These are phyloP conservation scores for Cystobasidium pallidum DNA, from an alignment of 1,284 basidiomycete genomes.

Conservation along the genomic window DNA sequence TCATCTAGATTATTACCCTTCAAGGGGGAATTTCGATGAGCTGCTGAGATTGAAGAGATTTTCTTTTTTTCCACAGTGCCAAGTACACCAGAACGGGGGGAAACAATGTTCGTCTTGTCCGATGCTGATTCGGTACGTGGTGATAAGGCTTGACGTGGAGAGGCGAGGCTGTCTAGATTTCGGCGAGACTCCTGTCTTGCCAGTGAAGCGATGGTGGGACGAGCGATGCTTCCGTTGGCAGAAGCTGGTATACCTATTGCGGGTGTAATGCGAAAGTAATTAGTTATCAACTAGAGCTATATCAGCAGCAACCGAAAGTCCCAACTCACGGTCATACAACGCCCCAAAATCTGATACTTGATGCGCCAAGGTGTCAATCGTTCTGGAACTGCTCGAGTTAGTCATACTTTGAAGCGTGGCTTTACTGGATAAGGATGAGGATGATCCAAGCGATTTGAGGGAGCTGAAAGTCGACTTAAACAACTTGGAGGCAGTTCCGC, in stretches of 20 bases:
- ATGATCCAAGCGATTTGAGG: slow-evolving; percentile 27
- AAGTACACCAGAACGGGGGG: neutral
- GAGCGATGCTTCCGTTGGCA: neutral
- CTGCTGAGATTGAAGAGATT: slow-evolving; percentile 15
- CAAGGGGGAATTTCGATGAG: slow-evolving; percentile 12
- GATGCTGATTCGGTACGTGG: neutral
- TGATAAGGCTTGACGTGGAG: slow-evolving; percentile 10
- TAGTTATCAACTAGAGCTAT: too few relatives aligned
- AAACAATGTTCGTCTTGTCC: neutral
- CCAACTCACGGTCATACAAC: neutral
- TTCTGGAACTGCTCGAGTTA: slow-evolving; percentile 1
- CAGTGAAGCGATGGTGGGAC: slow-evolving; percentile 36
- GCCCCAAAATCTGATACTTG: slow-evolving; percentile 12
- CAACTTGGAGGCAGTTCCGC: slow-evolving; percentile 20
- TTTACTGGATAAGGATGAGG: slow-evolving; percentile 25
- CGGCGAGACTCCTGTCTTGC: slow-evolving; percentile 18
- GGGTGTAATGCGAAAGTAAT: too few relatives aligned
- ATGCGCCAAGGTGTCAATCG: neutral
- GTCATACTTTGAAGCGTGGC: neutral
- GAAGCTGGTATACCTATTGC: neutral
- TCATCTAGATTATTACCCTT: slow-evolving; percentile 14
- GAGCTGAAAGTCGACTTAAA: slow-evolving; percentile 33
- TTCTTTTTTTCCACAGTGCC: slow-evolving; percentile 16
- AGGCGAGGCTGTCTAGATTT: slow-evolving; percentile 11
- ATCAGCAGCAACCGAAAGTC: too few relatives aligned